Evolutionary conservation across 257 asterid genomes (phyloP), one percentile per base, ranked within the genome.

Genomic region (Misopates orontium): DNA sequence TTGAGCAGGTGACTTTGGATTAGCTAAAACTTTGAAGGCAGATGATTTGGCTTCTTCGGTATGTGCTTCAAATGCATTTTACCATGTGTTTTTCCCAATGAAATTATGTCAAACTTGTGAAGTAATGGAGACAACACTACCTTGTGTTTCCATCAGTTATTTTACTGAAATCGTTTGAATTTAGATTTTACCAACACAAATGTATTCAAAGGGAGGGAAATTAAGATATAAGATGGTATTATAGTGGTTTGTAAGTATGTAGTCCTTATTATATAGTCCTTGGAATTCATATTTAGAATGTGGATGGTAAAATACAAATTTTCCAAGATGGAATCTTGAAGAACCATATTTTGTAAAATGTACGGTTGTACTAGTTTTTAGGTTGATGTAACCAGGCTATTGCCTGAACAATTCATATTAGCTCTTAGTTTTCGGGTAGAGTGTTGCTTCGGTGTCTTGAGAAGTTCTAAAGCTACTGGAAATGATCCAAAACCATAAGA

Each of bases 21-120:
- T 94, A 56, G 99, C 99, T 17, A 94, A 94, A 80, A 88, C 98
- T 51, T 59, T 94, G 86, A 90, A 90, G 82, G 96, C 95, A 62
- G 99, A 94, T 77, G 98, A 94, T 83, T 82, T 94, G 92, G 95
- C 99, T 73, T 94, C 99, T 79, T 94, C 99, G 10, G 99, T 94
- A 86, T 62, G 96, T 81, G 28, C 41, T 60, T 72, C 44, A 65
- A 71, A 45, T 71, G 71, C 73, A 5, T 23, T 41, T 23, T 10
- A 25, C 55, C 66, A 24, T 55, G 36, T 21, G 24, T 73, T 44
- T 62, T 60, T 23, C 61, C 28, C 48, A 60, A 52, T 14, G n/a
- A 55, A 65, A 8, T 55, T 47, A 53, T 12, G 22, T 18, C 66
- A 53, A 36, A 50, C 23, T 40, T 24, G 20, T 1, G 50, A 42